phyloP scores from a whole-genome alignment of 2,329 filamentous ascomycete species.

The Fusarium duplospermum region DNA sequence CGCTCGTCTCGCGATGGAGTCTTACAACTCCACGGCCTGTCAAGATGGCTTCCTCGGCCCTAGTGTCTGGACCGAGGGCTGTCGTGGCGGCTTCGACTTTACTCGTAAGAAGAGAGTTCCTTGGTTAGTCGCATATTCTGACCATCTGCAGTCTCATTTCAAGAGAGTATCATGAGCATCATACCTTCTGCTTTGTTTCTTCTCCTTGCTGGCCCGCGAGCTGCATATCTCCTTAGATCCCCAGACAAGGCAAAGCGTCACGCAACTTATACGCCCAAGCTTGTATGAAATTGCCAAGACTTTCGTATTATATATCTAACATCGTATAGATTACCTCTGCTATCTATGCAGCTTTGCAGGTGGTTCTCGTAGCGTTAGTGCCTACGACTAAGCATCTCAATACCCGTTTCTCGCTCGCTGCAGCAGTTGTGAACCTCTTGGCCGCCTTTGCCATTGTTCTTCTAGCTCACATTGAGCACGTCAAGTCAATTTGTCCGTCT shows the following conservation, averaged over 20 bases:
- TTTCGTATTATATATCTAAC: background rate
- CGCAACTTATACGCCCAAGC: constrained; percentile 44
- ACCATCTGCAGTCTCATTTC: constrained; percentile 42
- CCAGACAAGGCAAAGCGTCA: constrained; percentile 41
- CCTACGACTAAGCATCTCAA: constrained; percentile 40
- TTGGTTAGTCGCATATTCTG: background rate
- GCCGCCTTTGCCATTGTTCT: constrained; percentile 44
- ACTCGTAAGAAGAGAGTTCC: constrained; percentile 35
- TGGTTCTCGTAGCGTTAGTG: constrained; percentile 43
- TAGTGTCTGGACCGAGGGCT: constrained; percentile 42
- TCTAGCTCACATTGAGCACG: constrained; percentile 47
- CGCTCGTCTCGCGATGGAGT: constrained; percentile 19
- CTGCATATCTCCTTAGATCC: constrained; percentile 37
- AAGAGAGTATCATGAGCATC: constrained; percentile 45
- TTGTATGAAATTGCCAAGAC: constrained; percentile 23
- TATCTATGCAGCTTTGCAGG: constrained; percentile 40
- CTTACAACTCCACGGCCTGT: constrained; percentile 43
- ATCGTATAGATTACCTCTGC: constrained; percentile 35
- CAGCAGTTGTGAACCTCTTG: constrained; percentile 44
- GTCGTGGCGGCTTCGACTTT: constrained; percentile 49
- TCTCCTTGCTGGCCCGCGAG: constrained; percentile 35
- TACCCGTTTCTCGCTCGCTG: constrained; percentile 45
- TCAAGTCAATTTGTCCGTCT: constrained; percentile 49
- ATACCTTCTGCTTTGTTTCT: constrained; percentile 43
- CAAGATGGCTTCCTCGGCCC: constrained; percentile 47